Evolutionary conservation across 148 eudicot genomes (phyloP).

Genomic region (Tetragonia tetragonoides): DNA sequence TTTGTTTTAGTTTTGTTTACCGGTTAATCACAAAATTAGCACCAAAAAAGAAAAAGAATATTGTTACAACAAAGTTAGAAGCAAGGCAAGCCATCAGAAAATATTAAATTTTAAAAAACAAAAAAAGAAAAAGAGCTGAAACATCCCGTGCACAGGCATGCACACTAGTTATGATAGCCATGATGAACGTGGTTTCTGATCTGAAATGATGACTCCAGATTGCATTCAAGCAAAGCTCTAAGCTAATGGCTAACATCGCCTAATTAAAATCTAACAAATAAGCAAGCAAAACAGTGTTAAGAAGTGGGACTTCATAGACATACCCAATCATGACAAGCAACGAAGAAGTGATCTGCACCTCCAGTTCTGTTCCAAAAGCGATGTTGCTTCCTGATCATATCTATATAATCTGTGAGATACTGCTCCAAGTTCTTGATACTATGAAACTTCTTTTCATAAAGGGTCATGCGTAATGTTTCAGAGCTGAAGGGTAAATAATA

Average conservation of each 20-base stretch:
- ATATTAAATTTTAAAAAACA: too few relatives aligned
- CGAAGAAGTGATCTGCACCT: conserved; percentile 79
- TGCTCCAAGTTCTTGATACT: conserved; percentile 41
- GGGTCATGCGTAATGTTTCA: conserved; percentile 35
- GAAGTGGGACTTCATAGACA: conserved; percentile 20
- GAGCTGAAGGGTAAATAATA: conserved; percentile 77
- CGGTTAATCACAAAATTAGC: too few relatives aligned
- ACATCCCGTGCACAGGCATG: too few relatives aligned
- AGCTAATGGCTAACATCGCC: neutral
- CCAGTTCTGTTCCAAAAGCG: conserved; percentile 60
- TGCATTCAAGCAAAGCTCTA: neutral
- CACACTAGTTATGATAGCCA: too few relatives aligned
- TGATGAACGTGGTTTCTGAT: neutral
- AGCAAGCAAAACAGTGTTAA: neutral
- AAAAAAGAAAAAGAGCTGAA: too few relatives aligned
- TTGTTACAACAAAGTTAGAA: too few relatives aligned
- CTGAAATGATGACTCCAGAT: neutral
- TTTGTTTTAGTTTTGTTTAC: too few relatives aligned
- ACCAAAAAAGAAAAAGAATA: too few relatives aligned
- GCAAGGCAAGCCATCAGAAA: too few relatives aligned
- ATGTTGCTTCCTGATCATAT: conserved; percentile 47
- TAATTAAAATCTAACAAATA: neutral
- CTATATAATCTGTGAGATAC: conserved; percentile 50
- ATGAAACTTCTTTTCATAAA: conserved; percentile 30
- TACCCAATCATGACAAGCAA: conserved; percentile 95